Conservation (phyloP, 139 green algal species). For the Parachlorella kessleri region DNA sequence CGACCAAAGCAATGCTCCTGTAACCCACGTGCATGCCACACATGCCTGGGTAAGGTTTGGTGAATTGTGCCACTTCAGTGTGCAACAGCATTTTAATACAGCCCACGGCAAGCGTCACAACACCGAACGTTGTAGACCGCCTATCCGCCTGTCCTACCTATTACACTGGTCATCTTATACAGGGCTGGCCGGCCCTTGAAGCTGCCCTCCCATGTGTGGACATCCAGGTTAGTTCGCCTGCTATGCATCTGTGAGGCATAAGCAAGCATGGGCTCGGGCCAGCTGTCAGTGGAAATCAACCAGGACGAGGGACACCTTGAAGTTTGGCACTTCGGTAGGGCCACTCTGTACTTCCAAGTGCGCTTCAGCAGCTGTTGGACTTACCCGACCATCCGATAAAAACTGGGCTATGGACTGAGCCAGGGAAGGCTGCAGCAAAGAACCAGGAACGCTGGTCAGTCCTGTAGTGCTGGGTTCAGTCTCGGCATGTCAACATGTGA, state of each 20-base stretch:
- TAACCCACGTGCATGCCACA: too few species aligned
- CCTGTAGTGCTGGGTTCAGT: too few species aligned
- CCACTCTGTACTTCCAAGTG: not conserved
- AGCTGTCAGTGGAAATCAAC: not conserved
- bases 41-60: too few species aligned
- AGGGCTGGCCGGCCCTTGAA: constrained; percentile 63
- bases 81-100: too few species aligned
- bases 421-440: constrained; percentile 75
- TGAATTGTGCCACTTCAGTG: too few species aligned
- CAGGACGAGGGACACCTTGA: not conserved
- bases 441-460: too few species aligned
- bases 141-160: constrained; percentile 28
- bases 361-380: not conserved
- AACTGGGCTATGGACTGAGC: constrained; percentile 74
- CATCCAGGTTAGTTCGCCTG: constrained; percentile 59
- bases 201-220: constrained; percentile 74
- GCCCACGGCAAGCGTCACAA: too few species aligned
- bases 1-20: too few species aligned
- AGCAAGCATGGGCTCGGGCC: not conserved
- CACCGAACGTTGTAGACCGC: too few species aligned
- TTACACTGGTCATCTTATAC: constrained; percentile 83
- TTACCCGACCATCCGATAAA: constrained; percentile 66
- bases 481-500: too few species aligned
- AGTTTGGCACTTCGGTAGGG: not conserved
- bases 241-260: constrained; percentile 41